A percentile compares a stretch with the other conserved stretches of the same genome.
Conservation (phyloP, 2,329 filamentous ascomycete genomes). For the Xylariaceae sp. region DNA sequence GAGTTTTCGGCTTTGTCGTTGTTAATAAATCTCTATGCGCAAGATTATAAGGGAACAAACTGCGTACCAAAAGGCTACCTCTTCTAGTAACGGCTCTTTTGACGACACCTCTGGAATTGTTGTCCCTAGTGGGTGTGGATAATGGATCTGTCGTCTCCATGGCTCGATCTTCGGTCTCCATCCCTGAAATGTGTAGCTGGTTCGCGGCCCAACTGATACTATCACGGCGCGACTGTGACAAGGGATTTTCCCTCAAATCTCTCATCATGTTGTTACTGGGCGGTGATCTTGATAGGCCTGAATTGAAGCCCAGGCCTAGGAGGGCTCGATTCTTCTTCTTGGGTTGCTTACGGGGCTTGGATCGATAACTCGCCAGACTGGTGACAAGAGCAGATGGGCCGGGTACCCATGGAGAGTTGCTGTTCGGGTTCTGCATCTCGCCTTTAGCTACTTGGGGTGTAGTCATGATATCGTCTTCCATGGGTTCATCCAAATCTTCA, state of each 20-base stretch:
- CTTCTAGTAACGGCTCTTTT: slow-evolving; percentile 77
- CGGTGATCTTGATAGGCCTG: slow-evolving; percentile 64
- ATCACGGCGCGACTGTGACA: slow-evolving; percentile 62
- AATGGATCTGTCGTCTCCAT: slow-evolving; percentile 43
- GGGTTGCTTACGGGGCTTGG: slow-evolving; percentile 66
- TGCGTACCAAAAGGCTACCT: slow-evolving; percentile 76
- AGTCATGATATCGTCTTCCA: slow-evolving; percentile 73
- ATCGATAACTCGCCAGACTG: slow-evolving; percentile 75
- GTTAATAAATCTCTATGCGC: slow-evolving; percentile 11
- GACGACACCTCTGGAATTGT: slow-evolving; percentile 65
- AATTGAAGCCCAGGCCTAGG: slow-evolving; percentile 47
- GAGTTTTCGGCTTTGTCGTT: slow-evolving; percentile 74
- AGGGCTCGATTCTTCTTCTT: slow-evolving; percentile 46
- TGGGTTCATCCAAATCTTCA: slow-evolving; percentile 67
- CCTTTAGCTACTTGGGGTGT: slow-evolving; percentile 71
- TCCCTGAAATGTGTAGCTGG: slow-evolving; percentile 75
- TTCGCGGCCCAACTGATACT: slow-evolving; percentile 89
- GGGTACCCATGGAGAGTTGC: slow-evolving; percentile 53
- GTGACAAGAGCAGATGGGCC: slow-evolving; percentile 65
- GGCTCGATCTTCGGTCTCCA: slow-evolving; percentile 69
- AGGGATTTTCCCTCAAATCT: slow-evolving; percentile 35
- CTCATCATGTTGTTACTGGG: slow-evolving; percentile 43
- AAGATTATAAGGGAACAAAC: neutral
- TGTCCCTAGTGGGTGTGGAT: slow-evolving; percentile 45
- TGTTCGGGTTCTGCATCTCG: slow-evolving; percentile 40